Conservation (phyloP, 2,329 filamentous ascomycete genomes). For the Fusarium sp. region DNA sequence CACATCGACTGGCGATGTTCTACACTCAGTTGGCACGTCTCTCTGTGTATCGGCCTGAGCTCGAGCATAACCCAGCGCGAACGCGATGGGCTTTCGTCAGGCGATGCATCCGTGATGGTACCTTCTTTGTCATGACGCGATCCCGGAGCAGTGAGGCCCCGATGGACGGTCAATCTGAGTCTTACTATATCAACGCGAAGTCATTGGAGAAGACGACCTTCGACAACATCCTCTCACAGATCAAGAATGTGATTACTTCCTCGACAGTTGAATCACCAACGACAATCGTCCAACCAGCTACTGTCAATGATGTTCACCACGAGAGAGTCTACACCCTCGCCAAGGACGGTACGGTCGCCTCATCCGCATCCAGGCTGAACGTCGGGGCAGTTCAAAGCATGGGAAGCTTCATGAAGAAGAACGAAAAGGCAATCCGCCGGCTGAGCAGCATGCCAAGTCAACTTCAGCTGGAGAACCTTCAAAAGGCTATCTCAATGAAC, state of each 20-base stretch:
- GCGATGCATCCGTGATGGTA: slow-evolving; percentile 59
- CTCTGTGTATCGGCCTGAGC: slow-evolving; percentile 60
- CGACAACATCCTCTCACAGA: slow-evolving; percentile 31
- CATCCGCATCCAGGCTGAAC: slow-evolving; percentile 10
- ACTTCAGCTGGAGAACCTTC: slow-evolving; percentile 7
- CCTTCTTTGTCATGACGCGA: slow-evolving; percentile 60
- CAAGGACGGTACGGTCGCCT: background rate
- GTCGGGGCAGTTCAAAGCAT: slow-evolving; percentile 15
- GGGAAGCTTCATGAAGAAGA: slow-evolving; percentile 31
- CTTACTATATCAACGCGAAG: slow-evolving; percentile 25
- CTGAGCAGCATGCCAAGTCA: slow-evolving; percentile 23
- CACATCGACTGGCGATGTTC: slow-evolving; percentile 60
- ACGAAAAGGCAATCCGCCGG: slow-evolving; percentile 25
- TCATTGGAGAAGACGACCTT: slow-evolving; percentile 30
- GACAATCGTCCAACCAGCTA: background rate
- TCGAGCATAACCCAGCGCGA: slow-evolving; percentile 63
- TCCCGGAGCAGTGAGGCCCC: slow-evolving; percentile 33
- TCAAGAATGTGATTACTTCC: slow-evolving; percentile 18
- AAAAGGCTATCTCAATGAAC: background rate
- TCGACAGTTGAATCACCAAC: background rate
- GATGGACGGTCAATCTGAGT: background rate
- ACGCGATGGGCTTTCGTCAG: slow-evolving; percentile 62
- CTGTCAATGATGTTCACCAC: slow-evolving; percentile 28
- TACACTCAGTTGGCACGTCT: slow-evolving; percentile 60
- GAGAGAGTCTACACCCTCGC: background rate